These are phyloP conservation scores for Ganoderma resinaceum DNA, from an alignment of 1,284 basidiomycete species.

Conservation along the genomic window DNA sequence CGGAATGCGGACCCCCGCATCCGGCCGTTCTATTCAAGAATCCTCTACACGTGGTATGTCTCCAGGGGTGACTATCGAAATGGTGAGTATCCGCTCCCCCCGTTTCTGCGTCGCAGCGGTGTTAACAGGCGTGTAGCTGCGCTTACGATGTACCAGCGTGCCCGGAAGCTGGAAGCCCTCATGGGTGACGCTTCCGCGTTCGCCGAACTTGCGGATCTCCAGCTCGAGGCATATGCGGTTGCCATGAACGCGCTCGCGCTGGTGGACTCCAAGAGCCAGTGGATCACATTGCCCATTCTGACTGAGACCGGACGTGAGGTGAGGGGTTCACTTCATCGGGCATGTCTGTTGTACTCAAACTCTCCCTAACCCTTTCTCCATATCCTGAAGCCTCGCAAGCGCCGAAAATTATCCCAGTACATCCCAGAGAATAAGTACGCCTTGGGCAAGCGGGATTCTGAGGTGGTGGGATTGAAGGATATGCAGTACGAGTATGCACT, in stretches of 20 bases:
- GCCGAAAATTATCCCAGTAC: constrained; percentile 73
- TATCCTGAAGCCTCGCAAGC: constrained; percentile 61
- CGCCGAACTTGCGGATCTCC: constrained; percentile 71
- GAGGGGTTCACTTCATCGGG: constrained; percentile 18
- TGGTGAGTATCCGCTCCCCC: constrained; percentile 58
- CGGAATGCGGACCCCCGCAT: constrained; percentile 91
- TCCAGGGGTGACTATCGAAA: constrained; percentile 87
- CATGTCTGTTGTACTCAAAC: constrained; percentile 9
- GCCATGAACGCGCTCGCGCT: constrained; percentile 91
- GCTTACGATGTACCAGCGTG: constrained; percentile 94
- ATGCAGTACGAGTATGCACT: constrained; percentile 88
- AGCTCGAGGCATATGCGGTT: constrained; percentile 84
- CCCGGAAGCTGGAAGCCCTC: constrained; percentile 76
- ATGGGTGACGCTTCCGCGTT: constrained; percentile 57
- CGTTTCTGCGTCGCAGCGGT: constrained; percentile 22
- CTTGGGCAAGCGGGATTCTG: constrained; percentile 66
- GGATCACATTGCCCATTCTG: constrained; percentile 74
- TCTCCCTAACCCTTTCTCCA: neutral
- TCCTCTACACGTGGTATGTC: constrained; percentile 96
- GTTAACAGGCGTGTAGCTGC: constrained; percentile 62
- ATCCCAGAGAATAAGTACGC: constrained; percentile 81
- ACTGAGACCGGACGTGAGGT: constrained; percentile 52
- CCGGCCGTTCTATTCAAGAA: constrained; percentile 88
- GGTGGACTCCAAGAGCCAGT: constrained; percentile 83
- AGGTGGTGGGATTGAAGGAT: constrained; percentile 84